Conservation (phyloP, 257 asterid genomes). For the Apocynum venetum region DNA sequence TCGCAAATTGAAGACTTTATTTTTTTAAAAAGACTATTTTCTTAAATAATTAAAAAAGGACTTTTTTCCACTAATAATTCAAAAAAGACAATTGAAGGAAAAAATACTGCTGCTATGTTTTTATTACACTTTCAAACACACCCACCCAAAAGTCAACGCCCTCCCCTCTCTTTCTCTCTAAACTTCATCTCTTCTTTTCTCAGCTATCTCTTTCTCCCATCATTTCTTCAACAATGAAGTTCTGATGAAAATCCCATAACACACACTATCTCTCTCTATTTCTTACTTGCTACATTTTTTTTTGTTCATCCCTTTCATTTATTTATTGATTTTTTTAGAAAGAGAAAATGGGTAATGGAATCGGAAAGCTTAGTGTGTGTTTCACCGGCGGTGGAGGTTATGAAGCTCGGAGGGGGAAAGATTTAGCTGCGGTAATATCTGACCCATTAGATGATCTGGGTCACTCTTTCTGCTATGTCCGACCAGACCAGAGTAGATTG, state of each 20-base stretch:
- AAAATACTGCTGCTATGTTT: slow-evolving; percentile 22
- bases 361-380: slow-evolving; percentile 74
- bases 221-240: slow-evolving; percentile 15
- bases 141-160: slow-evolving; percentile 57
- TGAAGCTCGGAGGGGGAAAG: slow-evolving; percentile 48
- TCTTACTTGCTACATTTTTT: neutral
- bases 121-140: slow-evolving; percentile 52
- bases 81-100: neutral
- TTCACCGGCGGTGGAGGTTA: slow-evolving; percentile 54
- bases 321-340: too few relatives aligned
- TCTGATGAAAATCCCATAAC: neutral
- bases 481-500: slow-evolving; percentile 54
- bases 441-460: slow-evolving; percentile 87
- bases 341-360: slow-evolving; percentile 81
- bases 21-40: neutral
- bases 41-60: too few relatives aligned
- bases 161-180: slow-evolving; percentile 21
- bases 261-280: neutral
- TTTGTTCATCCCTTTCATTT: neutral
- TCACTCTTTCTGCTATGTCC: slow-evolving; percentile 85
- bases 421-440: slow-evolving; percentile 39
- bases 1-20: neutral
- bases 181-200: slow-evolving; percentile 4
- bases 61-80: neutral
- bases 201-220: neutral